Conservation (phyloP, 331 rosid genomes). For the Phaseolus coccineus region DNA sequence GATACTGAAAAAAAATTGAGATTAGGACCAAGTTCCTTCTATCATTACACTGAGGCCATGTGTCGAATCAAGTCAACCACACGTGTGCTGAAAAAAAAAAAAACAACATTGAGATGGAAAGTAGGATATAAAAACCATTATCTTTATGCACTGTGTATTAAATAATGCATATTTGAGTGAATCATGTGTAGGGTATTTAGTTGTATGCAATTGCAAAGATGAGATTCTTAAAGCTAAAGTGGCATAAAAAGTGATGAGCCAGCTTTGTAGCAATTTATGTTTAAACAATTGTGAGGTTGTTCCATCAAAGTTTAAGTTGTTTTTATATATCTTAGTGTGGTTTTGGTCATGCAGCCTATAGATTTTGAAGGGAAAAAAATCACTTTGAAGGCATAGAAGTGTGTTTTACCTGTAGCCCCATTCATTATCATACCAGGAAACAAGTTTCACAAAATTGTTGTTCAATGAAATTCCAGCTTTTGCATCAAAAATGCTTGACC, state of each 20-base stretch:
- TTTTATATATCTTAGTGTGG: not conserved
- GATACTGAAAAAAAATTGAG: no score
- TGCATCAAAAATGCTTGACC: slow-evolving; percentile 85
- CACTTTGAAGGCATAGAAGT: no score
- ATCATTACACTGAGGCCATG: slow-evolving; percentile 55
- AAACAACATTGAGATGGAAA: not conserved
- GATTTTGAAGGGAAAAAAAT: no score
- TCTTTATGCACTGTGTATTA: not conserved
- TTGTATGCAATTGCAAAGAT: not conserved
- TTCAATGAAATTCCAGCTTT: slow-evolving; percentile 82
- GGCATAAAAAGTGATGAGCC: no score
- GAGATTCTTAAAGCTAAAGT: not conserved
- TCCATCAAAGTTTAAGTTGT: no score
- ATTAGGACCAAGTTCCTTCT: no score
- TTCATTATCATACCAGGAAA: slow-evolving; percentile 82
- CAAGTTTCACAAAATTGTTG: slow-evolving; percentile 74
- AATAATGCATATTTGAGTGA: not conserved
- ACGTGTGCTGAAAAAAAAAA: slow-evolving; percentile 54
- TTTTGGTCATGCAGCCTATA: no score
- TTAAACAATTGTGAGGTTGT: not conserved
- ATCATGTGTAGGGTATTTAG: no score
- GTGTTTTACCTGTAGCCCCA: slow-evolving; percentile 76
- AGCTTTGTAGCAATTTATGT: no score
- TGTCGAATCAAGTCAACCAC: slow-evolving; percentile 71
- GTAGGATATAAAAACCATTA: no score